Evolutionary conservation across 2,329 filamentous ascomycete species (phyloP).

Genomic region (Rhynchosporium agropyri): DNA sequence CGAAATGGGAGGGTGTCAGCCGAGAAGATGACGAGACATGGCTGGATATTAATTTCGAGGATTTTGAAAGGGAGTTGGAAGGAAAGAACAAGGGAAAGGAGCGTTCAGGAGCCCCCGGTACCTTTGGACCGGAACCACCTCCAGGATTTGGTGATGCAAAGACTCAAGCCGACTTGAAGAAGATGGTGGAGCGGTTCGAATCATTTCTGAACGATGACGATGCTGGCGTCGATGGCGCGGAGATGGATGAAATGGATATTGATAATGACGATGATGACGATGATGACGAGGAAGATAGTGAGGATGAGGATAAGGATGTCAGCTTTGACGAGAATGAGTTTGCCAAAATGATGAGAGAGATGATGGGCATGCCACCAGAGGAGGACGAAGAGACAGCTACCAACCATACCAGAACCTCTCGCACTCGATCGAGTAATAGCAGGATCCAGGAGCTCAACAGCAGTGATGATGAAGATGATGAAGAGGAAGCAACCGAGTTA

Average conservation of each 20-base stretch:
- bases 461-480: conserved; percentile 44
- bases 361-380: conserved; percentile 69
- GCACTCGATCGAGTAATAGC: conserved; percentile 20
- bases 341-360: conserved; percentile 83
- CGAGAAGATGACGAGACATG: conserved; percentile 85
- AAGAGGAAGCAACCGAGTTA: conserved; percentile 62
- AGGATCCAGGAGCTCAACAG: conserved; percentile 36
- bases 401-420: conserved; percentile 18
- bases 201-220: conserved; percentile 85
- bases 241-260: conserved; percentile 71
- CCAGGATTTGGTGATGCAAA: conserved; percentile 64
- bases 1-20: conserved; percentile 61
- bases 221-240: conserved; percentile 78
- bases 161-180: conserved; percentile 76
- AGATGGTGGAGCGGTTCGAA: conserved; percentile 94
- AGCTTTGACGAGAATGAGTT: conserved; percentile 87
- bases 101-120: conserved; percentile 25
- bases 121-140: conserved; percentile 38
- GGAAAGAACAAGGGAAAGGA: conserved; percentile 48
- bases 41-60: conserved; percentile 88
- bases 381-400: conserved; percentile 25
- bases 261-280: conserved; percentile 52
- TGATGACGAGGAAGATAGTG: conserved; percentile 55
- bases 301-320: conserved; percentile 73
- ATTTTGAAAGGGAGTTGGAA: conserved; percentile 81